These are phyloP conservation scores for Psilocybe cyanescens DNA, from an alignment of 768 basidiomycete genomes.

Conservation along the genomic window DNA sequence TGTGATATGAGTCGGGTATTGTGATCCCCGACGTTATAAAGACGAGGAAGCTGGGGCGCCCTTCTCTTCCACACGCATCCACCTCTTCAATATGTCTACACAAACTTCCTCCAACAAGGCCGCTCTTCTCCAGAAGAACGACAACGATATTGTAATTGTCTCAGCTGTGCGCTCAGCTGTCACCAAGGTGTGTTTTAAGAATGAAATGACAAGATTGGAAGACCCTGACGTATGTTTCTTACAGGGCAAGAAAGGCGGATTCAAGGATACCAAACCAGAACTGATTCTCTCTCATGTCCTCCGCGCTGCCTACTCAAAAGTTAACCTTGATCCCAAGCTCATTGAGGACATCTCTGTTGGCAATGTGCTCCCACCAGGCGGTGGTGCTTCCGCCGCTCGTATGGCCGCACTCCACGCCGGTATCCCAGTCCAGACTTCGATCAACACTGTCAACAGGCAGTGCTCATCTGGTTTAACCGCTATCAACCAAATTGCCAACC, in stretches of 20 bases:
- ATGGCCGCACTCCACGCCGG: slow-evolving; percentile 89
- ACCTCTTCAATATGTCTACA: slow-evolving; percentile 32
- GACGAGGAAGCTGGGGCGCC: neutral
- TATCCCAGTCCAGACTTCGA: slow-evolving; percentile 72
- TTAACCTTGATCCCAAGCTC: slow-evolving; percentile 75
- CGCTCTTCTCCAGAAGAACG: slow-evolving; percentile 68
- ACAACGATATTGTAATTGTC: slow-evolving; percentile 91
- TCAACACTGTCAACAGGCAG: slow-evolving; percentile 89
- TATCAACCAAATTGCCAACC: slow-evolving; percentile 80
- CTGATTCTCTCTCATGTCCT: slow-evolving; percentile 80
- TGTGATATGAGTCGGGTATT: neutral
- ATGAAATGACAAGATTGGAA: neutral
- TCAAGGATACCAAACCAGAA: slow-evolving; percentile 89
- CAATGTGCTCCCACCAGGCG: slow-evolving; percentile 86
- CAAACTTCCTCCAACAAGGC: slow-evolving; percentile 53
- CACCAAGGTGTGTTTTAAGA: slow-evolving; percentile 72
- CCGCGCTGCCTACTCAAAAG: slow-evolving; percentile 69
- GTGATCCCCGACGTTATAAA: neutral
- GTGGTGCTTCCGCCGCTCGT: slow-evolving; percentile 80
- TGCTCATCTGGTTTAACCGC: slow-evolving; percentile 89
- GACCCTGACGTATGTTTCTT: slow-evolving; percentile 7
- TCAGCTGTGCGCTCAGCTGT: slow-evolving; percentile 88
- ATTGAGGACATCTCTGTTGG: slow-evolving; percentile 88
- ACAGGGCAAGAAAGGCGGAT: slow-evolving; percentile 83
- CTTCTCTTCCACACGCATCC: slow-evolving; percentile 17